A percentile compares a stretch with the other conserved stretches of the same genome.
Conservation (phyloP, 148 eudicot species). For the Chenopodium formosanum region DNA sequence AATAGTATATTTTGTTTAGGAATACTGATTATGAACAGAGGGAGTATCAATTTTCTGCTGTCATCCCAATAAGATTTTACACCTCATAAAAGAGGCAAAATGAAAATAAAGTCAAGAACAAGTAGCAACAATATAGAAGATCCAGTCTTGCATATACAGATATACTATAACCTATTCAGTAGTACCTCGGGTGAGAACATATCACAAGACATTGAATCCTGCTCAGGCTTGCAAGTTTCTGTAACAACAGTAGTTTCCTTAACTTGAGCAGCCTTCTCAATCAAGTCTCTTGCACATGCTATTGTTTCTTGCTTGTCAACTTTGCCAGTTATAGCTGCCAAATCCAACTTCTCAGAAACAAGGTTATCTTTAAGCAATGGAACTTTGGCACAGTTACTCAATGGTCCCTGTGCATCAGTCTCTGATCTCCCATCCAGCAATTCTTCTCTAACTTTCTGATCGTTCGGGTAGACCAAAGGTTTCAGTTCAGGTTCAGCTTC, state of each 20-base stretch:
- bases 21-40: not conserved
- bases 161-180: not conserved
- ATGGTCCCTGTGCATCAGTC: constrained; percentile 24
- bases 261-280: constrained; percentile 4
- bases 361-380: constrained; percentile 4
- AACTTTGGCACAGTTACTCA: constrained; percentile 14
- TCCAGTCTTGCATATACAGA: not conserved
- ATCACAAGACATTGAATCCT: constrained; percentile 6
- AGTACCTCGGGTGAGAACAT: constrained; percentile 7
- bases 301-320: constrained; percentile 15
- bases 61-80: not conserved
- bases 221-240: constrained; percentile 18
- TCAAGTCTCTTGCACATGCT: constrained; percentile 9
- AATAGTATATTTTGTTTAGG: not conserved
- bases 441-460: constrained; percentile 22
- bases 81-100: too few relatives aligned
- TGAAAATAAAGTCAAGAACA: not conserved
- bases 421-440: constrained; percentile 23
- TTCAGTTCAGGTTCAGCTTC: not conserved
- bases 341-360: constrained; percentile 9
- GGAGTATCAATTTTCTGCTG: not conserved
- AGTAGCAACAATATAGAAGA: not conserved
- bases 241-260: constrained; percentile 26
- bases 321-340: not conserved
- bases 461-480: constrained; percentile 5